Conservation (phyloP, 768 basidiomycete species). For the Fomitopsis serialis region DNA sequence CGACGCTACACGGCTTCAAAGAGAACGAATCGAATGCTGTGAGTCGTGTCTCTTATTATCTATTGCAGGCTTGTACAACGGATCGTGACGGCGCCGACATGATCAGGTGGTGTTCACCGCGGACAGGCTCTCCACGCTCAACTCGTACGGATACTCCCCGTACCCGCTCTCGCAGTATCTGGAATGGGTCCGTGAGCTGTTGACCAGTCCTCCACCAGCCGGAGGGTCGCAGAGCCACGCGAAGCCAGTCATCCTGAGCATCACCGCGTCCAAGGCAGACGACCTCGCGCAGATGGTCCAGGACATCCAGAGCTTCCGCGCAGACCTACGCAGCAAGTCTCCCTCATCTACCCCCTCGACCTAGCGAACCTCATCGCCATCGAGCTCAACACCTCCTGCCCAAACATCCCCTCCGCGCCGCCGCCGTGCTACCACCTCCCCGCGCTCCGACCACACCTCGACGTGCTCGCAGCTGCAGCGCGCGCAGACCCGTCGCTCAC, state of each 20-base stretch:
- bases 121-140: slow-evolving; percentile 48
- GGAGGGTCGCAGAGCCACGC: slow-evolving; percentile 15
- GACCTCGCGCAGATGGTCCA: slow-evolving; percentile 52
- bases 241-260: slow-evolving; percentile 76
- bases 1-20: slow-evolving; percentile 63
- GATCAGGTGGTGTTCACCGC: background rate
- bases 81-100: background rate
- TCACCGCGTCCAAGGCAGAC: slow-evolving; percentile 55
- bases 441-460: slow-evolving; percentile 48
- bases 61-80: background rate
- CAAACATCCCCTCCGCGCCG: slow-evolving; percentile 60
- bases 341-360: slow-evolving; percentile 18
- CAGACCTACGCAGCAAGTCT: slow-evolving; percentile 21
- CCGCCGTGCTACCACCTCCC: slow-evolving; percentile 62
- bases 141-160: slow-evolving; percentile 87
- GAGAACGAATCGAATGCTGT: slow-evolving; percentile 64
- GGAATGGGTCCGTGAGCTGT: slow-evolving; percentile 49
- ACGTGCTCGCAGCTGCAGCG: slow-evolving; percentile 45
- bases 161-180: slow-evolving; percentile 64
- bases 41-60: slow-evolving; percentile 13
- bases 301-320: slow-evolving; percentile 57
- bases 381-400: slow-evolving; percentile 84
- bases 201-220: slow-evolving; percentile 32
- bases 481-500: slow-evolving; percentile 48
- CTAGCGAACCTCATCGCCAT: slow-evolving; percentile 48